Evolutionary conservation across 306 rosid species (phyloP).

Genomic region (Cucurbita ficifolia): DNA sequence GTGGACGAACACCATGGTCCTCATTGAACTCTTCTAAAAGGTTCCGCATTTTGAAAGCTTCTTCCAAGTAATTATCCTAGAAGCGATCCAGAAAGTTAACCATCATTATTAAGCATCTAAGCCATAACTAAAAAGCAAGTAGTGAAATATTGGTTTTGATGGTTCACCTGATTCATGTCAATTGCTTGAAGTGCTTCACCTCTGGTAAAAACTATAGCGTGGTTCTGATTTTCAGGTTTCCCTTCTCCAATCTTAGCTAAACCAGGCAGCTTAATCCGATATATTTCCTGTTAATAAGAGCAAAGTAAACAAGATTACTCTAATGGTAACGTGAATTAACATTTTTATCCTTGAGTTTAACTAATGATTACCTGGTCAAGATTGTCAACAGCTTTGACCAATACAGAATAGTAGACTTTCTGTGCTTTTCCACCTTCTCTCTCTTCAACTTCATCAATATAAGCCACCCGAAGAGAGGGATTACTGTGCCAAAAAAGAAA

Average conservation of each 20-base stretch:
- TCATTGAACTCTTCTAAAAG: constrained; percentile 90
- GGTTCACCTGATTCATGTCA: constrained; percentile 90
- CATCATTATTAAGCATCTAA: constrained; percentile 15
- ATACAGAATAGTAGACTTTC: constrained; percentile 85
- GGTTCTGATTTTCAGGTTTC: constrained; percentile 98
- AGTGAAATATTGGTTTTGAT: constrained; percentile 8
- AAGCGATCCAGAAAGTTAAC: constrained; percentile 16
- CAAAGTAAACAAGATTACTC: constrained; percentile 16
- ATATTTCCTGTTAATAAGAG: constrained; percentile 59
- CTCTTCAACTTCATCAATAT: constrained; percentile 95
- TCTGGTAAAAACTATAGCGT: constrained; percentile 80
- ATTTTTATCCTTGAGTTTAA: constrained; percentile 10
- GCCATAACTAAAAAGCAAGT: constrained; percentile 9
- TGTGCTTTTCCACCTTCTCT: constrained; percentile 67
- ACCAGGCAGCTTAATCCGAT: constrained; percentile 81
- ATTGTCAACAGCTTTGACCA: constrained; percentile 79
- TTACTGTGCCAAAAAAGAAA: constrained; percentile 33
- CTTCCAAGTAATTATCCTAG: constrained; percentile 95
- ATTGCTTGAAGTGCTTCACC: constrained; percentile 98
- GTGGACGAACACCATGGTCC: constrained; percentile 93
- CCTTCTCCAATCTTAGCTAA: constrained; percentile 91
- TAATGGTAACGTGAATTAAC: not conserved
- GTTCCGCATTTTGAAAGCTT: constrained; percentile 95
- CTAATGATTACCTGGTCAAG: constrained; percentile 65
- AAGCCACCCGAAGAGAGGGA: constrained; percentile 96